These are phyloP conservation scores for Pittosporum tobira DNA, from an alignment of 129 eudicot species.

Conservation along the genomic window DNA sequence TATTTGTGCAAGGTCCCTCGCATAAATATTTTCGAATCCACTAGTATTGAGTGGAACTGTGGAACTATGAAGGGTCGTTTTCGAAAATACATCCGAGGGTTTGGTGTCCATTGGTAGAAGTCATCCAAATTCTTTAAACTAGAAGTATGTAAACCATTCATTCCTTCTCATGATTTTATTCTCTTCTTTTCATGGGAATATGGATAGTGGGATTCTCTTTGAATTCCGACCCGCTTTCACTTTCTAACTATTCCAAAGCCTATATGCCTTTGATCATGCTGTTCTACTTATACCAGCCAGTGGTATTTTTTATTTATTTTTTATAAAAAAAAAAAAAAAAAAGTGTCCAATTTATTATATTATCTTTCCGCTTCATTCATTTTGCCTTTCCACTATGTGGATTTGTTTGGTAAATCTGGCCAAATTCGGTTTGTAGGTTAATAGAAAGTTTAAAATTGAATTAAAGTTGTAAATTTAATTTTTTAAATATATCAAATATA, in stretches of 20 bases:
- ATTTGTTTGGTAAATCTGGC: no score
- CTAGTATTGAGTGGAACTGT: no score
- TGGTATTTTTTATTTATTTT: slow-evolving; percentile 12
- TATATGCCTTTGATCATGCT: slow-evolving; percentile 20
- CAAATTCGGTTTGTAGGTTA: no score
- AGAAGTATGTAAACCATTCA: slow-evolving; percentile 13
- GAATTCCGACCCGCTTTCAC: slow-evolving; percentile 7
- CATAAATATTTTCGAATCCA: no score
- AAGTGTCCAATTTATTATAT: no score
- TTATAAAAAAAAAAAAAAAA: slow-evolving; percentile 17
- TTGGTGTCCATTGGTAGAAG: slow-evolving; percentile 17
- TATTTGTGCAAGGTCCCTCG: background rate
- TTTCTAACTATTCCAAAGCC: slow-evolving; percentile 23
- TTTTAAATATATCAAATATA: no score
- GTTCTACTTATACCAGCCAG: no score
- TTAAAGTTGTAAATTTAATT: no score
- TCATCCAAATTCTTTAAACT: slow-evolving; percentile 12
- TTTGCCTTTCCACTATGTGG: background rate
- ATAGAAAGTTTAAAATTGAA: no score
- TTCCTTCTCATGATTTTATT: slow-evolving; percentile 29
- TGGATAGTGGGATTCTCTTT: slow-evolving; percentile 11
- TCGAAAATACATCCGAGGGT: background rate
- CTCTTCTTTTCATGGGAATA: slow-evolving; percentile 28
- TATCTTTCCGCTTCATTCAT: background rate
- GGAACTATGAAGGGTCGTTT: background rate